phyloP scores from a whole-genome alignment of 306 rosid genomes.

The Calophaca sinica region DNA sequence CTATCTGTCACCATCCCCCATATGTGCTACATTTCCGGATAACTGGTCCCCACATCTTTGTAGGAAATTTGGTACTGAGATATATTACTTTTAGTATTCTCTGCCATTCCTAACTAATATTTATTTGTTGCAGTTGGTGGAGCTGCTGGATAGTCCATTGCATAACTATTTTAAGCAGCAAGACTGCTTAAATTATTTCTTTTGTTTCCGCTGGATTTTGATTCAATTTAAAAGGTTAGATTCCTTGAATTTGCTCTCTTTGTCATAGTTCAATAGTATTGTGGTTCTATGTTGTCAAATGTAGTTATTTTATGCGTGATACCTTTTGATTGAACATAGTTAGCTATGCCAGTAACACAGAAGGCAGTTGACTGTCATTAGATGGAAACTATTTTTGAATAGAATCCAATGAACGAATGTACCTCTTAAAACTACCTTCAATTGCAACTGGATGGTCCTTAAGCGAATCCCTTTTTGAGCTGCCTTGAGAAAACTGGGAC shows the following conservation, averaged over 20 bases:
- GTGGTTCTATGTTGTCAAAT: constrained; percentile 12
- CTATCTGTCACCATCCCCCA: constrained; percentile 24
- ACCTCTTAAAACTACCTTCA: constrained; percentile 4
- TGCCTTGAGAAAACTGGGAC: constrained; percentile 6
- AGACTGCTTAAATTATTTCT: constrained; percentile 96
- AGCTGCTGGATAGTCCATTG: constrained; percentile 86
- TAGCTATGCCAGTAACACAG: constrained; percentile 9
- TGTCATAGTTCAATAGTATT: constrained; percentile 2
- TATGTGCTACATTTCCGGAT: constrained; percentile 27
- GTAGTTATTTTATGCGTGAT: constrained; percentile 20
- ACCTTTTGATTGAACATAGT: constrained; percentile 9
- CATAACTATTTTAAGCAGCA: constrained; percentile 86
- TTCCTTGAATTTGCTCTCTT: constrained; percentile 35
- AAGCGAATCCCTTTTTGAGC: neutral
- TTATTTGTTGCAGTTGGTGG: constrained; percentile 85
- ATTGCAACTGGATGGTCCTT: neutral
- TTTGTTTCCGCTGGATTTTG: constrained; percentile 98
- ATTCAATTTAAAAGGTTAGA: constrained; percentile 96
- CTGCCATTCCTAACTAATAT: constrained; percentile 41
- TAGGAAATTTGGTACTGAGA: neutral
- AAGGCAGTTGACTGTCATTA: constrained; percentile 19
- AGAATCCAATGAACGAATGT: constrained; percentile 1
- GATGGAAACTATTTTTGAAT: neutral
- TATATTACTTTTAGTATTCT: constrained; percentile 33
- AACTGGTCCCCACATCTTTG: constrained; percentile 15